phyloP scores from a whole-genome alignment of 2,329 filamentous ascomycete species.

The Pseudocercospora ulei region DNA sequence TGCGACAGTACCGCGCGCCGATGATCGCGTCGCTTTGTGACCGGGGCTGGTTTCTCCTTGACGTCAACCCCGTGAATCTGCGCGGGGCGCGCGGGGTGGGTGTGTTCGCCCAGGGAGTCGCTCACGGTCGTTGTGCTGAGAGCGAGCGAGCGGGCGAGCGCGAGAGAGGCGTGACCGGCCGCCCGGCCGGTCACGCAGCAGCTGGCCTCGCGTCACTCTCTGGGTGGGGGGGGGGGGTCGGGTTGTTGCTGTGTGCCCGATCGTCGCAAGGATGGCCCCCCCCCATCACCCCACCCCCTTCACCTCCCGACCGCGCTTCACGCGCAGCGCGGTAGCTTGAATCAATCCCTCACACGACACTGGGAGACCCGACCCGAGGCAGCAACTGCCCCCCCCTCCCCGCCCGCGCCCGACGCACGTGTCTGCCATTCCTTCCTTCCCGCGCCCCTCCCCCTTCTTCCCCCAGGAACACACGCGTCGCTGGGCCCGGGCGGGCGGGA shows the following conservation, averaged over 20 bases:
- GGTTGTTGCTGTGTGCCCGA: slow-evolving; percentile 8
- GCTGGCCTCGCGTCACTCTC: slow-evolving; percentile 3
- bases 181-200: neutral
- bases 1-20: too few relatives aligned
- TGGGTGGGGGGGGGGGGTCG: too few relatives aligned
- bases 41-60: neutral
- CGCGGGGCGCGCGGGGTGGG: too few relatives aligned
- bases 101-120: too few relatives aligned
- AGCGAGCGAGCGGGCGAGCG: too few relatives aligned
- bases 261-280: slow-evolving; percentile 2
- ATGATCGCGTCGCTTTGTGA: too few relatives aligned
- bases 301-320: slow-evolving; percentile 1
- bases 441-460: neutral
- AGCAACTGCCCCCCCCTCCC: neutral
- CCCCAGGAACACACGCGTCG: neutral
- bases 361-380: too few relatives aligned
- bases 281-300: too few relatives aligned
- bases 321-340: slow-evolving; percentile 8
- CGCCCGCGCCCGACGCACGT: neutral
- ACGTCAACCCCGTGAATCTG: neutral
- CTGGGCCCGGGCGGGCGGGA: neutral
- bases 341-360: too few relatives aligned
- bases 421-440: slow-evolving; percentile 1
- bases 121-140: too few relatives aligned
- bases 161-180: too few relatives aligned